Evolutionary conservation across 192 early-diverging fungal species (phyloP).

Genomic region (Linnemannia hyalina): DNA sequence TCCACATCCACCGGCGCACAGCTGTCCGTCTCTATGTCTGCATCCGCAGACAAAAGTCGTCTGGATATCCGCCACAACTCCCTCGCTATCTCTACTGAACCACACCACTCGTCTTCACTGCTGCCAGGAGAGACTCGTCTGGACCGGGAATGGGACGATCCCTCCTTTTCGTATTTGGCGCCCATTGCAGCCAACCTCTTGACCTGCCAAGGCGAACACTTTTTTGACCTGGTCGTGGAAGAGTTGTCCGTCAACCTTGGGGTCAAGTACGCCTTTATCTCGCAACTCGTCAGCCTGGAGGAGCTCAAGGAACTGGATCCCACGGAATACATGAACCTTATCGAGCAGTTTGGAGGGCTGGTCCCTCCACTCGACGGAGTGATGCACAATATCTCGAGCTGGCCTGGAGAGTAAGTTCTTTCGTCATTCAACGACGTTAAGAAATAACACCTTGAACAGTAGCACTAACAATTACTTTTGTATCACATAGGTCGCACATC

Average conservation of each 20-base stretch:
- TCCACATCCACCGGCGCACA: constrained; percentile 38
- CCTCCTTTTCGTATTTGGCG: constrained; percentile 36
- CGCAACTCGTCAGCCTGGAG: constrained; percentile 47
- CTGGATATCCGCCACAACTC: constrained; percentile 44
- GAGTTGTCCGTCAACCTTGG: constrained; percentile 38
- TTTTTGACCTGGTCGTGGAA: constrained; percentile 44
- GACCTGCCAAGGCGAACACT: constrained; percentile 44
- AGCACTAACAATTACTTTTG: neutral
- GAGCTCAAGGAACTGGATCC: constrained; percentile 56
- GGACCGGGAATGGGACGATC: constrained; percentile 45
- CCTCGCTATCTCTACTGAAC: constrained; percentile 5
- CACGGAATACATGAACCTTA: constrained; percentile 45
- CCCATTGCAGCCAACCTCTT: constrained; percentile 44
- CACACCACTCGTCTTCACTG: constrained; percentile 4
- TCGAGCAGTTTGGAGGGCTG: constrained; percentile 46
- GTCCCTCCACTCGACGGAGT: constrained; percentile 50
- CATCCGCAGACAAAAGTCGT: constrained; percentile 34
- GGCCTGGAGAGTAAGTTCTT: constrained; percentile 44
- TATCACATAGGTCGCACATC: constrained; percentile 26
- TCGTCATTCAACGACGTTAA: neutral
- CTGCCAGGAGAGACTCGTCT: neutral
- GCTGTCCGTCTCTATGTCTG: constrained; percentile 45
- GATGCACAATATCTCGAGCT: constrained; percentile 55
- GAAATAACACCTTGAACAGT: neutral
- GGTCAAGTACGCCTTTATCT: constrained; percentile 52